These are phyloP conservation scores for Hymenoscyphus infarciens DNA, from an alignment of 2,329 filamentous ascomycete species.

Conservation along the genomic window DNA sequence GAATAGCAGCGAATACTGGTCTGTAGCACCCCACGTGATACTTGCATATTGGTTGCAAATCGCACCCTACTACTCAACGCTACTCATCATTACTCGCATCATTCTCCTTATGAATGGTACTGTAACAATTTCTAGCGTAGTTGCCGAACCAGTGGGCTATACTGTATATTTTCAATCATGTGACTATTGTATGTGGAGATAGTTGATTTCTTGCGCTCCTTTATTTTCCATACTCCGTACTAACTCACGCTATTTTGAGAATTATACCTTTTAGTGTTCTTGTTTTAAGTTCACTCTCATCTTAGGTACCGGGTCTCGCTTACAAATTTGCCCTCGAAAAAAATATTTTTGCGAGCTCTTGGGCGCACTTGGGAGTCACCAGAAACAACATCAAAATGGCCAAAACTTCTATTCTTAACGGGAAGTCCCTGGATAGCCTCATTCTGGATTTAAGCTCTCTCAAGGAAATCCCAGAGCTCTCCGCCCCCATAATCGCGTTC, in stretches of 20 bases:
- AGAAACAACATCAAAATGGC: slow-evolving; percentile 22
- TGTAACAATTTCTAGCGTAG: too few species aligned
- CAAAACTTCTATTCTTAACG: slow-evolving; percentile 12
- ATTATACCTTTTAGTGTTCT: too few species aligned
- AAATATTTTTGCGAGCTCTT: not conserved
- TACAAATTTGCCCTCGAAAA: not conserved
- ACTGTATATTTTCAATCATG: too few species aligned
- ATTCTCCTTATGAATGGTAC: too few species aligned
- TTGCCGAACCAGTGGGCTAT: too few species aligned
- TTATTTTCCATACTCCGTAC: too few species aligned
- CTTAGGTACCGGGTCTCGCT: not conserved
- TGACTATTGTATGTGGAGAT: too few species aligned
- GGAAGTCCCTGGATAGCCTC: slow-evolving; percentile 26
- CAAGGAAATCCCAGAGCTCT: slow-evolving; percentile 26
- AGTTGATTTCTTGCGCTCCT: too few species aligned
- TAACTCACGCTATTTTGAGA: too few species aligned
- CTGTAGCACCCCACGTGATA: not conserved
- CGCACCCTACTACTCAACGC: not conserved
- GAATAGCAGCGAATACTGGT: not conserved
- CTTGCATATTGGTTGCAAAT: not conserved
- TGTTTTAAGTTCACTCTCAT: not conserved
- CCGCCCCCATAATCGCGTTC: slow-evolving; percentile 27
- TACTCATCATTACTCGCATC: too few species aligned
- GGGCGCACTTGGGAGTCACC: not conserved
- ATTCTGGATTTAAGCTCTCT: slow-evolving; percentile 30